phyloP scores from a whole-genome alignment of 192 early-diverging fungal species.

The Coemansia sp. region DNA sequence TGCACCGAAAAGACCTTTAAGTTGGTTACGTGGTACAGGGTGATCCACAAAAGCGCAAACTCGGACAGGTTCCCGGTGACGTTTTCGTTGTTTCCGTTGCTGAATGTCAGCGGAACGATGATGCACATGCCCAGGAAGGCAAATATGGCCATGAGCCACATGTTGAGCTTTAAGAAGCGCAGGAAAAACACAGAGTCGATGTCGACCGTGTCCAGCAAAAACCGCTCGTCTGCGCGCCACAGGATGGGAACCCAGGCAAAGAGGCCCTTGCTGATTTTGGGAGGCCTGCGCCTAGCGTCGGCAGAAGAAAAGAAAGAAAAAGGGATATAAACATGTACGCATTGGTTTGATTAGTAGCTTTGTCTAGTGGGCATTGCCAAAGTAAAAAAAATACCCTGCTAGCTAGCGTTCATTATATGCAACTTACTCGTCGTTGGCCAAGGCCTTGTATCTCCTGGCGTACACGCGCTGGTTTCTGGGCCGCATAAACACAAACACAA shows the following conservation, averaged over 20 bases:
- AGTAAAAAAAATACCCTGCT: conserved; percentile 13
- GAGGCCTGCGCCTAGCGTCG: conserved; percentile 59
- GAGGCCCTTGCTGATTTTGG: conserved; percentile 60
- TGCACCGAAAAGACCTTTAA: conserved; percentile 65
- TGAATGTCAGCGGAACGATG: conserved; percentile 65
- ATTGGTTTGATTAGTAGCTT: too few species aligned
- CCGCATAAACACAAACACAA: conserved; percentile 58
- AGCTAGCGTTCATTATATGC: neutral
- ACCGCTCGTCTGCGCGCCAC: conserved; percentile 57
- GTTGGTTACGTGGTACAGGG: conserved; percentile 51
- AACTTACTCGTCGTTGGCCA: conserved; percentile 40
- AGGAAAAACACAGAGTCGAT: conserved; percentile 72
- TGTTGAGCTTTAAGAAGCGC: conserved; percentile 61
- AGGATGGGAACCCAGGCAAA: conserved; percentile 65
- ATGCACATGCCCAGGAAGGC: conserved; percentile 58
- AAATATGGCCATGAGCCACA: conserved; percentile 58
- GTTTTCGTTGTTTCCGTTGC: conserved; percentile 55
- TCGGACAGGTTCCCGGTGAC: conserved; percentile 26
- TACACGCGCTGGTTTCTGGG: conserved; percentile 58
- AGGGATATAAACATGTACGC: too few species aligned
- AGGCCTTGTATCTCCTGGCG: conserved; percentile 52
- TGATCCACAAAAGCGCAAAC: conserved; percentile 46
- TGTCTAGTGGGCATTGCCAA: too few species aligned
- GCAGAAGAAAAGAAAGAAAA: conserved; percentile 2
- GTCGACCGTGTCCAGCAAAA: conserved; percentile 62